Conservation (phyloP, 371 early-diverging fungal species). For the Saksenaea oblongispora region DNA sequence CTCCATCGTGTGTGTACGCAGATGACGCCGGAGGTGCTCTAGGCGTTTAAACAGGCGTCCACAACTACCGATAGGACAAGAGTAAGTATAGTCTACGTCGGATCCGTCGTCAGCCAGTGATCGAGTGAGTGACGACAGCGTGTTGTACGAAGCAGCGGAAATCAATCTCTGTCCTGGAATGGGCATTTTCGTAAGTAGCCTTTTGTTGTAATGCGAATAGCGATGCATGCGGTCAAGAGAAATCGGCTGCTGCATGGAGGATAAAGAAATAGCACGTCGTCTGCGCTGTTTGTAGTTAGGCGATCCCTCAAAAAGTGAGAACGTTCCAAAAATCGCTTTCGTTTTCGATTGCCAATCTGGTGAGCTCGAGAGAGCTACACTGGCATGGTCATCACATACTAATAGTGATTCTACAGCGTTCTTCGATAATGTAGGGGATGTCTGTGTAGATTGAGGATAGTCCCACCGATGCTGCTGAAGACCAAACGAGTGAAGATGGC, state of each 20-base stretch:
- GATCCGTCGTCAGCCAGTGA: constrained; percentile 6
- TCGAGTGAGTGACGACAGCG: constrained; percentile 11
- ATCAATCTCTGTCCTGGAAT: not conserved
- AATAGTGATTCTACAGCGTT: constrained; percentile 17
- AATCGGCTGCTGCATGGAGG: constrained; percentile 9
- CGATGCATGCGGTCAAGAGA: constrained; percentile 26
- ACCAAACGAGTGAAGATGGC: constrained; percentile 13
- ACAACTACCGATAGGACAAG: constrained; percentile 49
- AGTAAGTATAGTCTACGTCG: constrained; percentile 15
- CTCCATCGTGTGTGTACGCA: constrained; percentile 78
- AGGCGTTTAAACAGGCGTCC: constrained; percentile 66
- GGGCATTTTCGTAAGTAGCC: not conserved
- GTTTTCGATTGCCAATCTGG: constrained; percentile 11
- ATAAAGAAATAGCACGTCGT: constrained; percentile 51
- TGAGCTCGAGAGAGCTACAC: not conserved
- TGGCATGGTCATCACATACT: not conserved
- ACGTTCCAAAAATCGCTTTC: constrained; percentile 50
- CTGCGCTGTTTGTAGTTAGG: constrained; percentile 68
- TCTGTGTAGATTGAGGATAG: not conserved
- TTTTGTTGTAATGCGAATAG: constrained; percentile 25
- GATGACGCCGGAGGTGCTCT: constrained; percentile 84
- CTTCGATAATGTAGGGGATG: constrained; percentile 4
- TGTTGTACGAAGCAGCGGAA: constrained; percentile 16
- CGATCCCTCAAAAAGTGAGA: constrained; percentile 65
- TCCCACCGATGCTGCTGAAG: not conserved